Evolutionary conservation across 2,329 filamentous ascomycete genomes (phyloP), one percentile per base, ranked within the genome.

Genomic region (Alternaria metachromatica): DNA sequence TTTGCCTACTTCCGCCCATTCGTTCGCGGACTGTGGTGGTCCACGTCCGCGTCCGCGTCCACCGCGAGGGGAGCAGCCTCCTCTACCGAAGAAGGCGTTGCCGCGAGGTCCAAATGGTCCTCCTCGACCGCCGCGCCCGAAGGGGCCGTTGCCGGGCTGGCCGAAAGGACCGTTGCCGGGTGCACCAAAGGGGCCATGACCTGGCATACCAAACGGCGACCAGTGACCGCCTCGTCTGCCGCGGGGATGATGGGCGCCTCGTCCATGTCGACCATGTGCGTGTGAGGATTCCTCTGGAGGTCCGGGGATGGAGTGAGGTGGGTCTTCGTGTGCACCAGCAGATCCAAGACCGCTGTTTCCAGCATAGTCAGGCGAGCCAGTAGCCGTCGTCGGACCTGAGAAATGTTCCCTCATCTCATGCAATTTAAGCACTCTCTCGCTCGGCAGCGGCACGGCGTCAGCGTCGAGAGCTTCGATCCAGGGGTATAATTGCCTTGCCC

Each of bases 401-500:
- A 71, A 56, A 5, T 55, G 58, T 30, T 68, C 63, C 25, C 61
- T 60, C 70, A 71, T 73, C 30, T 72, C 69, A 10, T 60, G 62
- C 51, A 76, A 23, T 11, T 64, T 37, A 3, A 69, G 26, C 12
- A 63, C 68, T 11, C 66, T 63, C 13, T 63, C 54, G 41, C 65
- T 72, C 12, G 65, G 63, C 30, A 26, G 63, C 12, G 68, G 70
- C 6, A 75, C 15, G 20, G 43, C 71, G 44, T 68, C 66, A 18
- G 46, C 62, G 23, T 76, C 72, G 9, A 80, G 64, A 10, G 66
- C 55, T 59, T 77, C 76, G 13, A 75, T 65, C 72, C 73, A 78
- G 2, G 77, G 77, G 55, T 75, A 61, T 23, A 79, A 55, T 8
- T 69, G 70, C 43, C 69, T 58, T 4, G 74, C 75, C n/a, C 70